phyloP scores from a whole-genome alignment of 495 filamentous ascomycete genomes.

The Penicillium cinerascens region DNA sequence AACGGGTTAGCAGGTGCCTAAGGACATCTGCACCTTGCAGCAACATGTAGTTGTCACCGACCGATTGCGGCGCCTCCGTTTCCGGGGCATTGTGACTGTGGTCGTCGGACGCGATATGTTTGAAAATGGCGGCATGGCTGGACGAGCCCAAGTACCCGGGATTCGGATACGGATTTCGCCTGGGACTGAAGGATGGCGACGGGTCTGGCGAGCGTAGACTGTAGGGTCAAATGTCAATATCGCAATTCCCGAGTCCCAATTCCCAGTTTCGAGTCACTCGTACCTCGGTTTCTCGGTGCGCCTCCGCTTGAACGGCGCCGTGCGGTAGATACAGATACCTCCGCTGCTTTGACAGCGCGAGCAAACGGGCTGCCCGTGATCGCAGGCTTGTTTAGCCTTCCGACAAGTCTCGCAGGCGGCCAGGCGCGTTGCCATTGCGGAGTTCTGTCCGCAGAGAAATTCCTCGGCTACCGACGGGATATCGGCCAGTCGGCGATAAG shows the following conservation, averaged over 20 bases:
- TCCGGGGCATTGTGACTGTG: constrained; percentile 3
- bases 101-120: constrained; percentile 32
- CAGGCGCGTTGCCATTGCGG: constrained; percentile 25
- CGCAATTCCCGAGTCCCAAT: background rate
- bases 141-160: constrained; percentile 43
- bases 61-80: constrained; percentile 5
- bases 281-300: constrained; percentile 22
- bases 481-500: constrained; percentile 20
- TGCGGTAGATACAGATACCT: constrained; percentile 36
- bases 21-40: constrained; percentile 29
- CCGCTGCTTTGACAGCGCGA: constrained; percentile 31
- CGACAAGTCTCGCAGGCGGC: constrained; percentile 41
- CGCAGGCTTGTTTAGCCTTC: constrained; percentile 41
- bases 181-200: constrained; percentile 23
- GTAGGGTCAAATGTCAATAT: background rate
- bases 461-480: constrained; percentile 18
- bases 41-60: constrained; percentile 24
- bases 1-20: constrained; percentile 21
- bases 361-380: constrained; percentile 38
- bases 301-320: constrained; percentile 37
- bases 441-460: constrained; percentile 9
- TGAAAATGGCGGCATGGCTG: constrained; percentile 41
- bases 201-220: constrained; percentile 19
- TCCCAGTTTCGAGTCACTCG: background rate
- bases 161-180: constrained; percentile 38